Base-by-base conservation (phyloP, 441 rosid genomes). In the Brassica balearica region DNA sequence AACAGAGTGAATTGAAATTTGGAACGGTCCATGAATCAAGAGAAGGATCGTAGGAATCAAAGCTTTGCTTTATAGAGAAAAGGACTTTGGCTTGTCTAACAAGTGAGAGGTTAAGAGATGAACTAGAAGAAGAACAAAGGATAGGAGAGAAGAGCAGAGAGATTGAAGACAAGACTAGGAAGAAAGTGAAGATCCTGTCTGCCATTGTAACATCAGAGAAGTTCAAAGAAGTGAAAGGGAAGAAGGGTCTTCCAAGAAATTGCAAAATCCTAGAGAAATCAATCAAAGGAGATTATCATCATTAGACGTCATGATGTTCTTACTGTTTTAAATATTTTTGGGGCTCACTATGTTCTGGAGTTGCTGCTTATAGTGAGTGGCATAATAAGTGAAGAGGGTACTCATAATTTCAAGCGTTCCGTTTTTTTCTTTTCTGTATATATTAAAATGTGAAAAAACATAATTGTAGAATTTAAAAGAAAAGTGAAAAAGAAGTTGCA, bases 11-110 rank as follows among this genome's bases (percentile, higher is more conserved):
- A 59, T 56, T 82, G 86, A 85, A 81, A 81, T 87, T 84, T 2
- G 90, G 86, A 25, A 80, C 69, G 62, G 87, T 87, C 97, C 98
- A 94, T 9, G 82, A 56, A 73, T 73, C 65, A 1, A 94, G 87
- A 60, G 86, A 81, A 65, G 90, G 86, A 69, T 87, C 82, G 67
- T 80, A 87, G 55, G 88, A 82, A 12, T 74, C 74, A 65, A 94
- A 89, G 32, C 84, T 81, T 76, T 83, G 90, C 73, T 87, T 94
- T 20, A 92, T 76, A 46, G 96, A 80, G 71, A 88, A 80, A 56
- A 91, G 85, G 64, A 87, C 82, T 17, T 89, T 82, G 10, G 96
- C 93, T 81, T 91, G 92, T 43, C 73, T 83, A 27, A 72, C 71
- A 53, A 88, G 82, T 63, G 87, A 82, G 48, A 75, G 81, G 64